phyloP scores from a whole-genome alignment of 331 rosid genomes.

The Acacia pycnantha region DNA sequence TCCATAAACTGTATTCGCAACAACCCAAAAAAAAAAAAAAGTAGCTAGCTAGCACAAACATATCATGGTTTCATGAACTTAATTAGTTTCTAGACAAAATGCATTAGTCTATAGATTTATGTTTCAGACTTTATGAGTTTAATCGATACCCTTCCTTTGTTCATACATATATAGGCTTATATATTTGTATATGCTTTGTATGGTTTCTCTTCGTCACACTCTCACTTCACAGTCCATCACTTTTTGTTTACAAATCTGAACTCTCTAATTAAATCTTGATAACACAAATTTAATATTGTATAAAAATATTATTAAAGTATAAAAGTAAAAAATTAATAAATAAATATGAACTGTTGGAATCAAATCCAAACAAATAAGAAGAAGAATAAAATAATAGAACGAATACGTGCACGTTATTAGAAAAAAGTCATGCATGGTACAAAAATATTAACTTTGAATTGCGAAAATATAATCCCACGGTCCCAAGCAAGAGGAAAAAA shows the following conservation, averaged over 20 bases:
- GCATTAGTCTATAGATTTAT: background rate
- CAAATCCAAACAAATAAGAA: background rate
- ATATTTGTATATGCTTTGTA: background rate
- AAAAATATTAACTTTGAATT: too few relatives aligned
- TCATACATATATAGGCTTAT: background rate
- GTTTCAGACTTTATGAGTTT: background rate
- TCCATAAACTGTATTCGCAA: conserved; percentile 9
- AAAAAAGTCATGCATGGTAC: background rate
- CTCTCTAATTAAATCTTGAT: background rate
- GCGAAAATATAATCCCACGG: background rate
- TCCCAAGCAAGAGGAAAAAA: background rate
- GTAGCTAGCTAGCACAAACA: background rate
- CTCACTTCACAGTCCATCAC: too few relatives aligned
- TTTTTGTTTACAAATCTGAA: background rate
- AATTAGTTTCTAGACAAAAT: conserved; percentile 3
- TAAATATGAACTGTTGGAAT: background rate
- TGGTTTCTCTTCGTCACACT: background rate
- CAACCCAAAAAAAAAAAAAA: background rate
- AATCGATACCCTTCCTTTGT: background rate
- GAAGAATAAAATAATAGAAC: background rate
- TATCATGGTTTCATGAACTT: conserved; percentile 17
- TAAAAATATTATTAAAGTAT: background rate
- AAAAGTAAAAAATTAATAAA: background rate
- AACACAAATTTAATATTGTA: background rate
- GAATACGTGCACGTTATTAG: background rate